Conservation (phyloP, 2,329 filamentous ascomycete species). For the Hypoxylon sp. region DNA sequence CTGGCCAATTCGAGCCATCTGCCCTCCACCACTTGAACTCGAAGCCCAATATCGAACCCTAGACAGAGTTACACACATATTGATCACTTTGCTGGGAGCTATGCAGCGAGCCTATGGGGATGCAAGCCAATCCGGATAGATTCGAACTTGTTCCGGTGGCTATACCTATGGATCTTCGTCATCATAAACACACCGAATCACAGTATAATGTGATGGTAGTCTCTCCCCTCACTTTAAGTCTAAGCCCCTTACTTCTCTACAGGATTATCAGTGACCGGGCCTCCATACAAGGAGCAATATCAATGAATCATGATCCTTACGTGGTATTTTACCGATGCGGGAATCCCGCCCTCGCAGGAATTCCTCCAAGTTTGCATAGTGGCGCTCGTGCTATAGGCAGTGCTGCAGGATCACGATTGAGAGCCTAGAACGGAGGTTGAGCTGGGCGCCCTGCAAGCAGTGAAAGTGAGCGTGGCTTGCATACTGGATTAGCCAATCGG, state of each 20-base stretch:
- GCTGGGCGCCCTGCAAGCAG: constrained; percentile 13
- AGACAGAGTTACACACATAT: constrained; percentile 21
- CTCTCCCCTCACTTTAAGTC: constrained; percentile 7
- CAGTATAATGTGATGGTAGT: neutral
- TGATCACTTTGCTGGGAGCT: constrained; percentile 10
- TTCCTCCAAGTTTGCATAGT: neutral
- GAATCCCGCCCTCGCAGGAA: constrained; percentile 1
- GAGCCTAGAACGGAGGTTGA: neutral
- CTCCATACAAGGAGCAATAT: neutral
- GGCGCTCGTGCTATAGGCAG: constrained; percentile 5
- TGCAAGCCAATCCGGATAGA: constrained; percentile 19
- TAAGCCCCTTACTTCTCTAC: constrained; percentile 12
- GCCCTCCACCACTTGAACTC: constrained; percentile 32
- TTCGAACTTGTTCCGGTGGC: constrained; percentile 21
- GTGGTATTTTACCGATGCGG: neutral
- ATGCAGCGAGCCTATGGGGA: constrained; percentile 35
- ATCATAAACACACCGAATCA: constrained; percentile 20
- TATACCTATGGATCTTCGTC: constrained; percentile 27
- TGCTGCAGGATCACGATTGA: neutral
- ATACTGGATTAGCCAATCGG: constrained; percentile 25
- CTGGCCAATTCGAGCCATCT: constrained; percentile 38
- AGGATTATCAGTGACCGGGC: neutral
- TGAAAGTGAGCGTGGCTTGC: constrained; percentile 25
- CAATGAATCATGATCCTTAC: constrained; percentile 2
- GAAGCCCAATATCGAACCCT: constrained; percentile 31